Evolutionary conservation across 2,329 filamentous ascomycete species (phyloP).

Genomic region (Alternaria infectoria): DNA sequence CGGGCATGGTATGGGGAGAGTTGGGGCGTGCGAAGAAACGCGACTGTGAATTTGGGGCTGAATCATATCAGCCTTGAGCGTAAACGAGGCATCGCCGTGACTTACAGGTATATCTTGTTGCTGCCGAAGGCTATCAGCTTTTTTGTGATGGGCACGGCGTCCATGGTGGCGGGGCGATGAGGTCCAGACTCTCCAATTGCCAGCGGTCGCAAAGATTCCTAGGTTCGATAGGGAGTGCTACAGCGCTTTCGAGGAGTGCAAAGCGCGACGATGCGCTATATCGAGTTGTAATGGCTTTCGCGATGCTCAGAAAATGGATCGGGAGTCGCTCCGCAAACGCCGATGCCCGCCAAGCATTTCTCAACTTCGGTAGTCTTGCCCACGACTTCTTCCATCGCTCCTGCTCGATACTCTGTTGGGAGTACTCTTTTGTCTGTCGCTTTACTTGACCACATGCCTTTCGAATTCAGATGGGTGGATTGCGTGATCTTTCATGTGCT

Average conservation of each 20-base stretch:
- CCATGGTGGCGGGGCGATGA: conserved; percentile 23
- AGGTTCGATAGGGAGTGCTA: not conserved
- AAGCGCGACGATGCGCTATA: conserved; percentile 4
- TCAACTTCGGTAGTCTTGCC: not conserved
- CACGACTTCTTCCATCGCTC: not conserved
- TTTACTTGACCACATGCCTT: not conserved
- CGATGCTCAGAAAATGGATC: conserved; percentile 25
- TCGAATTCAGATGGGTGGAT: not conserved
- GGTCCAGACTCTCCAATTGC: not conserved
- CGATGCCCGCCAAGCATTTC: conserved; percentile 1
- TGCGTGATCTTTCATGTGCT: not conserved
- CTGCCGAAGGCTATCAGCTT: conserved; percentile 47
- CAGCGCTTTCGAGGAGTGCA: not conserved
- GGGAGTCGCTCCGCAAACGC: conserved; percentile 16
- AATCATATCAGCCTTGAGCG: conserved; percentile 9
- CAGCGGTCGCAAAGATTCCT: not conserved
- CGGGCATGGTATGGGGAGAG: conserved; percentile 81
- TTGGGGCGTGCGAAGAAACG: conserved; percentile 74
- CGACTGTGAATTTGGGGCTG: conserved; percentile 82
- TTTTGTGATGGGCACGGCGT: conserved; percentile 39
- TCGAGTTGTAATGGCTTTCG: conserved; percentile 2
- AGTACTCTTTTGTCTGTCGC: not conserved
- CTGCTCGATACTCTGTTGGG: not conserved
- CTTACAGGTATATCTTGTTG: conserved; percentile 58
- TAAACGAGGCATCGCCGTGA: not conserved